Conservation (phyloP, 768 basidiomycete species). For the Pisolithus albus region DNA sequence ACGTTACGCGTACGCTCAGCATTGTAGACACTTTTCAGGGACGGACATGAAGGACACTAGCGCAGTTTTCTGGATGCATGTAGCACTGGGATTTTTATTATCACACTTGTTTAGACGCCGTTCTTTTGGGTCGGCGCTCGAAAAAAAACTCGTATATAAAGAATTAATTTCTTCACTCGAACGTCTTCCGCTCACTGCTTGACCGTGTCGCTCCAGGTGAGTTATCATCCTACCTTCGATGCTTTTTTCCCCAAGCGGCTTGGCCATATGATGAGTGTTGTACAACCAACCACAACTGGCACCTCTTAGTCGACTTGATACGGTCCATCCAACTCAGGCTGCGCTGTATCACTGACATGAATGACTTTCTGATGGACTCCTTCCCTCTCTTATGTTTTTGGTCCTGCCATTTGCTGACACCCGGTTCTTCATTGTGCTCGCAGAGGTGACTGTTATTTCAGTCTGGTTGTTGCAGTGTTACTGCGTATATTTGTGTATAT, state of each 20-base stretch:
- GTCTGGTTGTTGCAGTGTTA: too few species aligned
- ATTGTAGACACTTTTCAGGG: background rate
- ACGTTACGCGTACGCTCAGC: background rate
- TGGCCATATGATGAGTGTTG: slow-evolving; percentile 72
- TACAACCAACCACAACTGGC: slow-evolving; percentile 64
- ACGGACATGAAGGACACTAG: background rate
- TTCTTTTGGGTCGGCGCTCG: background rate
- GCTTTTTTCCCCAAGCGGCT: background rate
- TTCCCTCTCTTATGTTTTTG: background rate
- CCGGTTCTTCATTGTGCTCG: slow-evolving; percentile 6
- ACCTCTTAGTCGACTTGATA: slow-evolving; percentile 87
- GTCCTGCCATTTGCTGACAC: slow-evolving; percentile 12
- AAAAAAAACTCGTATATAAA: background rate
- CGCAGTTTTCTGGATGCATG: background rate
- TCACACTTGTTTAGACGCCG: too few species aligned
- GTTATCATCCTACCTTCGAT: slow-evolving; percentile 3
- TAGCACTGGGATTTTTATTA: too few species aligned
- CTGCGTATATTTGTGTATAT: too few species aligned
- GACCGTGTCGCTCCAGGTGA: slow-evolving; percentile 7
- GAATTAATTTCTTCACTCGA: background rate
- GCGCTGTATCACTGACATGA: slow-evolving; percentile 71
- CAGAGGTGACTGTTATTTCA: background rate
- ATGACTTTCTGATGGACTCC: slow-evolving; percentile 45
- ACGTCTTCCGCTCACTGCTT: background rate
- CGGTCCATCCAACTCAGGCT: slow-evolving; percentile 28